phyloP scores from a whole-genome alignment of 176 grass and related monocot species.

The Bolboschoenus planiculmis region DNA sequence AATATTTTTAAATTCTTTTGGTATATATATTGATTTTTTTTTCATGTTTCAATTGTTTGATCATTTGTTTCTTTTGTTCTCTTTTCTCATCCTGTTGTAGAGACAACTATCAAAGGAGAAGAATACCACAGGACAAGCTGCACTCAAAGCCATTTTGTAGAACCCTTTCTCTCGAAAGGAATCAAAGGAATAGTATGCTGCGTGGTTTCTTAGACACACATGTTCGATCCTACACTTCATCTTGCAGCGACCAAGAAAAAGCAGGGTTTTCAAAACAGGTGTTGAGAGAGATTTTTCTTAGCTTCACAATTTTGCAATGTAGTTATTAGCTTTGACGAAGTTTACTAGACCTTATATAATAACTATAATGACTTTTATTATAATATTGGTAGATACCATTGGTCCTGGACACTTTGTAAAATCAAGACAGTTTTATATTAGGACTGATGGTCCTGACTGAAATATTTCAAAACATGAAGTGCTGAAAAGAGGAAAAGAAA shows the following conservation, averaged over 20 bases:
- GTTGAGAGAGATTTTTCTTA: background rate
- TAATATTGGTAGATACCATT: background rate
- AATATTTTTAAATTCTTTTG: background rate
- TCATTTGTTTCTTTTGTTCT: background rate
- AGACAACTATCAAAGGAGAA: conserved; percentile 26
- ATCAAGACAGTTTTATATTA: background rate
- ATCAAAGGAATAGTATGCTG: background rate
- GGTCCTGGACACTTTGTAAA: background rate
- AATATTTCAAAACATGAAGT: background rate
- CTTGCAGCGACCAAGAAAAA: conserved; percentile 13
- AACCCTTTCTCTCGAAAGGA: background rate
- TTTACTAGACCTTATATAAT: background rate
- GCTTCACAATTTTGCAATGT: background rate
- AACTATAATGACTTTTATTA: background rate
- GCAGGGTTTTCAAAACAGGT: conserved; percentile 36
- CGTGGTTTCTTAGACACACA: conserved; percentile 21
- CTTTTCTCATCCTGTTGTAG: conserved; percentile 15
- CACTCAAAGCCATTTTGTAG: background rate
- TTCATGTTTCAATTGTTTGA: background rate
- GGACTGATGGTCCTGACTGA: background rate
- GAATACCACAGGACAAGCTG: conserved; percentile 13
- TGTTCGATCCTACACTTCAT: conserved; percentile 37
- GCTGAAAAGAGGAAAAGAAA: background rate
- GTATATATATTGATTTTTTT: background rate
- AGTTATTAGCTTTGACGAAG: background rate